Evolutionary conservation across 306 rosid genomes (phyloP).

Genomic region (Amphicarpaea edgeworthii): DNA sequence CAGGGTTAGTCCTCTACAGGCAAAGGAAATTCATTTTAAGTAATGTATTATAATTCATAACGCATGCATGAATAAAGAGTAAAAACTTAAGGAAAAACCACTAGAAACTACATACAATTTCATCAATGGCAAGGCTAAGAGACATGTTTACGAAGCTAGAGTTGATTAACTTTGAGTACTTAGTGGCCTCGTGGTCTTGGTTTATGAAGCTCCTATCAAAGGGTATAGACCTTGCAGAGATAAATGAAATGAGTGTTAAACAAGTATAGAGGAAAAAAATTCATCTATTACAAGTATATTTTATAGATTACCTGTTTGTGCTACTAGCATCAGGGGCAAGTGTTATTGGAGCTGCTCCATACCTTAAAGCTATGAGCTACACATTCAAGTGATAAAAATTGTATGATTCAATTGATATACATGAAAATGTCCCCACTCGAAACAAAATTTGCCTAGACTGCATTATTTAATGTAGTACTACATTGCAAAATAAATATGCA

Average conservation of each 20-base stretch:
- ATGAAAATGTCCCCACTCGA: constrained; percentile 27
- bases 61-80: too few species aligned
- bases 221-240: constrained; percentile 27
- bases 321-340: constrained; percentile 43
- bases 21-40: constrained; percentile 32
- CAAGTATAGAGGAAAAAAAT: constrained; percentile 6
- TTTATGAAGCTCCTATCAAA: constrained; percentile 57
- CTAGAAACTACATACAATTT: constrained; percentile 65
- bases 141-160: constrained; percentile 69
- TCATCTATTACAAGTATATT: not conserved
- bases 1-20: constrained; percentile 63
- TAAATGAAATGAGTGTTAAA: constrained; percentile 4
- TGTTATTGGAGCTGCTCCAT: constrained; percentile 85
- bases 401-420: constrained; percentile 11
- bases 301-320: constrained; percentile 55
- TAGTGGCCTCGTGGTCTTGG: constrained; percentile 56
- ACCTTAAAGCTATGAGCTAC: constrained; percentile 80
- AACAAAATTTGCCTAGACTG: constrained; percentile 15
- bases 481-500: not conserved
- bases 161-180: constrained; percentile 67
- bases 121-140: constrained; percentile 66
- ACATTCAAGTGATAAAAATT: constrained; percentile 33
- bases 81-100: constrained; percentile 23
- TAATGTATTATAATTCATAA: not conserved
- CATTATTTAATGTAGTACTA: constrained; percentile 21